These are phyloP conservation scores for Cymodocea nodosa DNA, from an alignment of 116 monocot genomes.

Conservation along the genomic window DNA sequence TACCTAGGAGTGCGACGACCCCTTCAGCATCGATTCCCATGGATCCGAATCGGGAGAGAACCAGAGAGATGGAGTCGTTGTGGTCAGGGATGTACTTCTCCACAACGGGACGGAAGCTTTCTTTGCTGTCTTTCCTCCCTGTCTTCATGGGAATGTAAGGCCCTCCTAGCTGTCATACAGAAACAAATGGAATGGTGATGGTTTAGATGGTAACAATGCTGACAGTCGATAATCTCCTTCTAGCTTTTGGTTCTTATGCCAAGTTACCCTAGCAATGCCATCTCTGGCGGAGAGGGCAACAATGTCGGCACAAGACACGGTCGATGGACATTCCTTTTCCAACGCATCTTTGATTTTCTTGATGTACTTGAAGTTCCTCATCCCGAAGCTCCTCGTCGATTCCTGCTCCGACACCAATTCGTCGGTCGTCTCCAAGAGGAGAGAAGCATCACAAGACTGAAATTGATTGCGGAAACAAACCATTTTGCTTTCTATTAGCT, in stretches of 20 bases:
- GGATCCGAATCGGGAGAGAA: slow-evolving; percentile 18
- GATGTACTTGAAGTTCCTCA: slow-evolving; percentile 54
- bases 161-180: slow-evolving; percentile 25
- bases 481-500: not conserved
- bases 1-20: slow-evolving; percentile 45
- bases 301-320: slow-evolving; percentile 47
- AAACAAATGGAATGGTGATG: not conserved
- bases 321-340: slow-evolving; percentile 35
- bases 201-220: not conserved
- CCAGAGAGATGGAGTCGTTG: slow-evolving; percentile 24
- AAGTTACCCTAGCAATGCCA: slow-evolving; percentile 16
- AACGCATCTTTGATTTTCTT: slow-evolving; percentile 29
- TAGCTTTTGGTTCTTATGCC: too few species aligned
- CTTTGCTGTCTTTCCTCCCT: slow-evolving; percentile 34
- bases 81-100: slow-evolving; percentile 32
- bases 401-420: slow-evolving; percentile 21
- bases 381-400: slow-evolving; percentile 34
- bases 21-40: slow-evolving; percentile 29
- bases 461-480: not conserved
- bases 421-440: slow-evolving; percentile 20
- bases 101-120: slow-evolving; percentile 16
- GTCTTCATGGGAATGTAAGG: slow-evolving; percentile 37
- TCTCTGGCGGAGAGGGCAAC: slow-evolving; percentile 41
- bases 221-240: too few species aligned
- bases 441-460: slow-evolving; percentile 39